These are phyloP conservation scores for Chlorella sp. DNA, from an alignment of 139 green algal species.

Conservation along the genomic window DNA sequence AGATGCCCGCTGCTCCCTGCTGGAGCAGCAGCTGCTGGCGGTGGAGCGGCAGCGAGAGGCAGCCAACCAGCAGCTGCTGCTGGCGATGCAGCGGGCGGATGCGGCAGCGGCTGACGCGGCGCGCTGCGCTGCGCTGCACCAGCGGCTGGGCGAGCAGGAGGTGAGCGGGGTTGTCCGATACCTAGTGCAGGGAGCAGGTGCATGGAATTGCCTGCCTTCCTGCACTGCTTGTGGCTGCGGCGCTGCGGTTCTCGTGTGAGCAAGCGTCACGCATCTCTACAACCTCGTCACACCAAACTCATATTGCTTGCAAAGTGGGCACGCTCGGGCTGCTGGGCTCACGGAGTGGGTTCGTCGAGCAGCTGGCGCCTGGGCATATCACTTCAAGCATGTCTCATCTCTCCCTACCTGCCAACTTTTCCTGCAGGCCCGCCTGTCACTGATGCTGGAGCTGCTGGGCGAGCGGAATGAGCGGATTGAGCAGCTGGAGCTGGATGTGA, in stretches of 20 bases:
- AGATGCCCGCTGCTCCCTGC: not conserved
- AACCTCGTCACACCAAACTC: too few species aligned
- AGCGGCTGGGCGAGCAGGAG: slow-evolving; percentile 26
- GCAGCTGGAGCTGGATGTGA: slow-evolving; percentile 79
- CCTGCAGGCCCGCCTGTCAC: slow-evolving; percentile 36
- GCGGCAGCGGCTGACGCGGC: slow-evolving; percentile 43
- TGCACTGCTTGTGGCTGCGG: not conserved
- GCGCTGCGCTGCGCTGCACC: slow-evolving; percentile 32
- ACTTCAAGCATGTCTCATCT: not conserved
- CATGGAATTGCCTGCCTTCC: not conserved
- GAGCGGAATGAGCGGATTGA: slow-evolving; percentile 78
- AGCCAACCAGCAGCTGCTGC: slow-evolving; percentile 23
- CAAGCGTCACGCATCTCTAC: too few species aligned
- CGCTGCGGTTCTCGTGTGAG: not conserved
- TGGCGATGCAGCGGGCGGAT: slow-evolving; percentile 59
- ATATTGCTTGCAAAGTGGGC: too few species aligned
- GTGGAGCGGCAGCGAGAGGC: slow-evolving; percentile 35
- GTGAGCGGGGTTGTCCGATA: not conserved
- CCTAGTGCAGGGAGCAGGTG: not conserved
- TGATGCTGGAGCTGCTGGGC: slow-evolving; percentile 67
- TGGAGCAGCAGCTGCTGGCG: slow-evolving; percentile 22
- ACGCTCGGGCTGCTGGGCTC: too few species aligned
- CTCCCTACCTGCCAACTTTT: not conserved
- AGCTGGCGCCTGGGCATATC: not conserved
- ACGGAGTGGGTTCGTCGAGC: not conserved